Evolutionary conservation across 768 basidiomycete genomes (phyloP).

Genomic region (Scleroderma bovista): DNA sequence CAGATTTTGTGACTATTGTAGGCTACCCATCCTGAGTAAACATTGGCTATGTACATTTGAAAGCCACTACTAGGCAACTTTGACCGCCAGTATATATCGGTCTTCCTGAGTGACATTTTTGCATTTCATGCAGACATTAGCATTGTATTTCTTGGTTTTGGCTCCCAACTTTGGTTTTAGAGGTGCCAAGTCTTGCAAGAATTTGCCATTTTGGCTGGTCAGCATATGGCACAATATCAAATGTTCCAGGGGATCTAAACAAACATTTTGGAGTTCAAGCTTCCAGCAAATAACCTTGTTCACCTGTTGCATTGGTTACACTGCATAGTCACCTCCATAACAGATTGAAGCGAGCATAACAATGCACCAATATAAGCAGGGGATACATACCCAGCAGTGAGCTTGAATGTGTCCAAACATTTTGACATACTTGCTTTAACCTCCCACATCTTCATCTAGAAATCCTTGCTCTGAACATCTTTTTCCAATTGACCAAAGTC

Average conservation of each 20-base stretch:
- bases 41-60: too few relatives aligned
- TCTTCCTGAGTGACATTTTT: slow-evolving; percentile 48
- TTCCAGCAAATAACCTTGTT: slow-evolving; percentile 87
- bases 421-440: slow-evolving; percentile 75
- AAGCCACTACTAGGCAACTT: too few relatives aligned
- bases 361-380: slow-evolving; percentile 72
- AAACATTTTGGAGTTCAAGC: slow-evolving; percentile 79
- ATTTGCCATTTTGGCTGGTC: slow-evolving; percentile 84
- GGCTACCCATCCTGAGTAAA: too few relatives aligned
- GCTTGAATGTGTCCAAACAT: slow-evolving; percentile 80
- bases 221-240: slow-evolving; percentile 84
- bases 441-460: slow-evolving; percentile 95
- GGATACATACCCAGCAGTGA: slow-evolving; percentile 73
- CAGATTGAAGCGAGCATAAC: slow-evolving; percentile 70
- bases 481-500: slow-evolving; percentile 92
- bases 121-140: slow-evolving; percentile 76
- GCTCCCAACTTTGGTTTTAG: slow-evolving; percentile 28
- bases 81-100: slow-evolving; percentile 73
- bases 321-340: slow-evolving; percentile 81
- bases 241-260: slow-evolving; percentile 63
- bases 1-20: too few relatives aligned
- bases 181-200: slow-evolving; percentile 63
- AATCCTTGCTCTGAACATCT: slow-evolving; percentile 82
- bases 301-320: slow-evolving; percentile 74
- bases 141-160: slow-evolving; percentile 44